Percentiles rank a stretch among this genome's conserved stretches.
Conservation (phyloP, 2,329 filamentous ascomycete genomes). For the Chaetomiaceae sp. region DNA sequence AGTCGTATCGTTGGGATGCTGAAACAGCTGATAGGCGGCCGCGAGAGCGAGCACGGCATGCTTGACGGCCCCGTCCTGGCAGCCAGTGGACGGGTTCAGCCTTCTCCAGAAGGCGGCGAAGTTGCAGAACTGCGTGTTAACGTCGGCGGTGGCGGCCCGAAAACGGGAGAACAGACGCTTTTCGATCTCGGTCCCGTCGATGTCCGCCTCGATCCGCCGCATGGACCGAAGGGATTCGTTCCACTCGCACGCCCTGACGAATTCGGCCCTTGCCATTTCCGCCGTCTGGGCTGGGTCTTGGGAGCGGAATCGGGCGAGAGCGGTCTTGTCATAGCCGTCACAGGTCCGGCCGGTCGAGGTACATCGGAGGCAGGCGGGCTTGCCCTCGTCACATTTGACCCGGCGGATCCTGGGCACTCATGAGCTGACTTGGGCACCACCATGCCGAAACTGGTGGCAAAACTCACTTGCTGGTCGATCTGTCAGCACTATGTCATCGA, state of each 20-base stretch:
- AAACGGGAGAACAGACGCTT: slow-evolving; percentile 36
- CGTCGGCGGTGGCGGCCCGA: slow-evolving; percentile 30
- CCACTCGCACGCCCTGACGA: slow-evolving; percentile 27
- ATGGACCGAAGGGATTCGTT: slow-evolving; percentile 29
- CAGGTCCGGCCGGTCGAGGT: slow-evolving; percentile 30
- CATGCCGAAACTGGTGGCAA: not conserved
- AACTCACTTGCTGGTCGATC: slow-evolving; percentile 29
- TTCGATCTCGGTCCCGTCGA: slow-evolving; percentile 34
- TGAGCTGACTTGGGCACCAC: not conserved
- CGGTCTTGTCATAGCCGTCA: slow-evolving; percentile 34
- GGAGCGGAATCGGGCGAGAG: slow-evolving; percentile 14
- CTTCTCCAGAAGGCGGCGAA: slow-evolving; percentile 30
- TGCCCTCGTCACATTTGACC: slow-evolving; percentile 32
- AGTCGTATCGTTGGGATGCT: slow-evolving; percentile 27
- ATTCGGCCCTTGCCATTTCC: slow-evolving; percentile 27
- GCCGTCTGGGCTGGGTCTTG: slow-evolving; percentile 13
- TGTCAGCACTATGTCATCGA: not conserved
- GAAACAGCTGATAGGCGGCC: slow-evolving; percentile 28
- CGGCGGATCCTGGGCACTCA: slow-evolving; percentile 28
- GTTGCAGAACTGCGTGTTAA: slow-evolving; percentile 24
- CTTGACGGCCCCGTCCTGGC: slow-evolving; percentile 28
- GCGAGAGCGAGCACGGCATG: slow-evolving; percentile 32
- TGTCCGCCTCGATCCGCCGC: slow-evolving; percentile 34
- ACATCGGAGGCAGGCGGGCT: slow-evolving; percentile 30
- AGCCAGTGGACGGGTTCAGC: slow-evolving; percentile 28